Percentiles rank a stretch among this genome's conserved stretches.
Evolutionary conservation across 108 stramenopile genomes (phyloP).

Genomic region (Craspedostauros australis): DNA sequence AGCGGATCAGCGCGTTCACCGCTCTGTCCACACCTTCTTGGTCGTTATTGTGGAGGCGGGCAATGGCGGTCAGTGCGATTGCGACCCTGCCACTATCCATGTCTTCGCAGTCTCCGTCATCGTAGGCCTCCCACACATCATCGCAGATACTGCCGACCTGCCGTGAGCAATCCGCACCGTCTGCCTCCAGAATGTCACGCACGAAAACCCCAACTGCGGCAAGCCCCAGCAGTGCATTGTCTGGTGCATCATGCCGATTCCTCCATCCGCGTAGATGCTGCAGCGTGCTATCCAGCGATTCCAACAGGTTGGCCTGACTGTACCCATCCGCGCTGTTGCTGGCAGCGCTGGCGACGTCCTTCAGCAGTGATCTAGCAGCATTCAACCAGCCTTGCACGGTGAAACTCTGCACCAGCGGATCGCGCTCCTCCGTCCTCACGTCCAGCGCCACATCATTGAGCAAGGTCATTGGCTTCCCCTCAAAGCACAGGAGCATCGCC

Average conservation of each 20-base stretch:
- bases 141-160: constrained; percentile 27
- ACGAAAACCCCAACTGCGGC: constrained; percentile 23
- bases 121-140: constrained; percentile 22
- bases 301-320: no score
- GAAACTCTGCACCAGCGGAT: constrained; percentile 26
- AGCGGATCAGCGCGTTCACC: constrained; percentile 38
- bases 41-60: constrained; percentile 5
- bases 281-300: constrained; percentile 24
- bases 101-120: constrained; percentile 17
- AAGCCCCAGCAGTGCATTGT: constrained; percentile 25
- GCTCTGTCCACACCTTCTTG: constrained; percentile 26
- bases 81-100: constrained; percentile 26
- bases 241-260: constrained; percentile 12
- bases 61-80: constrained; percentile 28
- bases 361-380: constrained; percentile 15
- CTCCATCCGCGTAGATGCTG: constrained; percentile 25
- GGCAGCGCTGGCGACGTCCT: constrained; percentile 4
- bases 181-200: constrained; percentile 22
- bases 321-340: constrained; percentile 9
- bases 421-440: constrained; percentile 13
- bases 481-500: constrained; percentile 38
- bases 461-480: constrained; percentile 16
- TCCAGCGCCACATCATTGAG: constrained; percentile 25
- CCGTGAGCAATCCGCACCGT: constrained; percentile 20
- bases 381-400: constrained; percentile 35